phyloP scores from a whole-genome alignment of 2,329 filamentous ascomycete genomes.

The Aspergillus unguis region DNA sequence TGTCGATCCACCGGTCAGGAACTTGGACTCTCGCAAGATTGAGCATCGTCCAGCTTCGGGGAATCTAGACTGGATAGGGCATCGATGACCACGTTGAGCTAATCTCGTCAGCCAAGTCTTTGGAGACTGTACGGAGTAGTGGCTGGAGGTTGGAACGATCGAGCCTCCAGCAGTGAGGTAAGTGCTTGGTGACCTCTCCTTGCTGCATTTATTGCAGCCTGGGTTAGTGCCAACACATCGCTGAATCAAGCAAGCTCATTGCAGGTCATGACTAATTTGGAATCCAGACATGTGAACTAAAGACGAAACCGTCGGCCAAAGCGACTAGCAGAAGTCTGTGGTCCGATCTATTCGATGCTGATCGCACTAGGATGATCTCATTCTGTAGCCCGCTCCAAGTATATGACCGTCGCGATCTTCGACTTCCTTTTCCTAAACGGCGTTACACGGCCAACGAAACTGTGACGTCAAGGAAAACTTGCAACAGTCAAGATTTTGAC shows the following conservation, averaged over 20 bases:
- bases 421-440: background rate
- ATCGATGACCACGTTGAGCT: no score
- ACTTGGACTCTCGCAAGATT: background rate
- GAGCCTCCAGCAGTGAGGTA: no score
- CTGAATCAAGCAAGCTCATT: background rate
- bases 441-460: slow-evolving; percentile 4
- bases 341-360: background rate
- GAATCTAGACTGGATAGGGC: no score
- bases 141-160: no score
- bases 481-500: background rate
- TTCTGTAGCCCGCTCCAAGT: background rate
- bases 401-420: background rate
- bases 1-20: background rate
- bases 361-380: slow-evolving; percentile 3
- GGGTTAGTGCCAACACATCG: background rate
- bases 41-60: background rate
- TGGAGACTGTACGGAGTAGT: no score
- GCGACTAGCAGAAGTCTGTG: background rate
- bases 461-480: slow-evolving; percentile 3
- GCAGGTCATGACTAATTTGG: background rate
- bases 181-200: no score
- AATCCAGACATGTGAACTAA: background rate
- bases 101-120: no score
- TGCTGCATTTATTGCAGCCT: background rate
- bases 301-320: background rate